Evolutionary conservation across 192 early-diverging fungal species (phyloP), one percentile per base, ranked within the genome.

Genomic region (Coemansia sp.): DNA sequence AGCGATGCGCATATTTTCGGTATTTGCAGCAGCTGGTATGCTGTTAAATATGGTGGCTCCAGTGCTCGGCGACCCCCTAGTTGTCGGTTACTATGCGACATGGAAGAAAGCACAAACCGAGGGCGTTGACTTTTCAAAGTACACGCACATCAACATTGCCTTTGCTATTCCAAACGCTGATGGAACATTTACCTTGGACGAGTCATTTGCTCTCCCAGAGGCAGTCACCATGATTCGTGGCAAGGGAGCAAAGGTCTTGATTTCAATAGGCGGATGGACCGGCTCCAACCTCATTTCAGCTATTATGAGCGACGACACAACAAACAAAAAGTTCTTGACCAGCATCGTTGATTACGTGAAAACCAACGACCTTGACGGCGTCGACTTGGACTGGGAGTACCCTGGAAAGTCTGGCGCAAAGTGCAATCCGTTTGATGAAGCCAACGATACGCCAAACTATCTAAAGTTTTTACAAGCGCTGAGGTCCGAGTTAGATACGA

Each of bases 321-420:
- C 73, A 6, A 80, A 87, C 42, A 81, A 69, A 29, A 81, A 57
- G 12, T 76, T 89, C 46, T 84, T 88, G 27, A 71, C 82, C 16
- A 84, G 81, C 56, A 88, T 86, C 35, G 50, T 88, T 35, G 63
- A 72, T 10, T 82, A 82, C 21, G 82, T 88, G 31, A 60, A 75
- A 43, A 61, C 61, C 30, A 82, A 86, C 31, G 58, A 69, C 8
- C 71, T 84, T 5, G 84, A 87, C 60, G 85, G 86, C 7, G 64
- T 80, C 16, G 89, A 92, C 60, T 80, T 90, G 56, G 90, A 90
- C 58, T 89, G 80, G 86, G 89, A 91, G 62, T 89, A 86, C 54
- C 89, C 84, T 2, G 81, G 82, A 4, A 63, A 77, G 16, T 18
- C 51, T 18, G 84, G 81, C n/a, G 55, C 65, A 23, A 50, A 42